phyloP scores from a whole-genome alignment of 192 early-diverging fungal genomes.

The Paraglomus brasilianum region DNA sequence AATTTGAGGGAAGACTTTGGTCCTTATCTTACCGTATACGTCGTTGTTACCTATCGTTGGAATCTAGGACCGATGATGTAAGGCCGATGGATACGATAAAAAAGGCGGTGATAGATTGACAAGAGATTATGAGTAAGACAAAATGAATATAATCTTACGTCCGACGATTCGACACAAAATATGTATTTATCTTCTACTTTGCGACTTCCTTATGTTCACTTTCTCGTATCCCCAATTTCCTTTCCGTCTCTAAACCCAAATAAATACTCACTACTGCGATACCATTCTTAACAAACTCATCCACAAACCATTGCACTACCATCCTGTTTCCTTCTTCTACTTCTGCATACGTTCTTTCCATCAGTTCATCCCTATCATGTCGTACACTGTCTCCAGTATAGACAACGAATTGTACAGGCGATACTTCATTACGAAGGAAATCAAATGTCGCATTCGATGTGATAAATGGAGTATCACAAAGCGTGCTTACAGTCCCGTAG shows the following conservation, averaged over 20 bases:
- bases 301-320: conserved; percentile 1
- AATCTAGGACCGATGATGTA: too few species aligned
- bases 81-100: too few species aligned
- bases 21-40: too few species aligned
- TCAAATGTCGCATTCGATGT: conserved; percentile 30
- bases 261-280: conserved; percentile 25
- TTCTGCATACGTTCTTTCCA: background rate
- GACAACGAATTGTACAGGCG: conserved; percentile 41
- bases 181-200: too few species aligned
- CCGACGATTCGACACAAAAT: too few species aligned
- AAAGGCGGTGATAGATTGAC: too few species aligned
- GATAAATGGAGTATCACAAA: conserved; percentile 38
- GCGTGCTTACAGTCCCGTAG: conserved; percentile 37
- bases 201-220: too few species aligned
- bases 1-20: background rate
- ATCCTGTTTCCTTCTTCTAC: conserved; percentile 18
- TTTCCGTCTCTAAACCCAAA: too few species aligned
- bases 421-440: conserved; percentile 35
- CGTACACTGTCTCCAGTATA: conserved; percentile 45
- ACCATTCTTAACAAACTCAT: conserved; percentile 19
- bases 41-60: too few species aligned
- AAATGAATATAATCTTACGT: too few species aligned
- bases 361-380: conserved; percentile 32
- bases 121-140: too few species aligned
- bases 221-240: too few species aligned